phyloP scores from a whole-genome alignment of 495 filamentous ascomycete genomes.

The Amphirosellinia nigrospora region DNA sequence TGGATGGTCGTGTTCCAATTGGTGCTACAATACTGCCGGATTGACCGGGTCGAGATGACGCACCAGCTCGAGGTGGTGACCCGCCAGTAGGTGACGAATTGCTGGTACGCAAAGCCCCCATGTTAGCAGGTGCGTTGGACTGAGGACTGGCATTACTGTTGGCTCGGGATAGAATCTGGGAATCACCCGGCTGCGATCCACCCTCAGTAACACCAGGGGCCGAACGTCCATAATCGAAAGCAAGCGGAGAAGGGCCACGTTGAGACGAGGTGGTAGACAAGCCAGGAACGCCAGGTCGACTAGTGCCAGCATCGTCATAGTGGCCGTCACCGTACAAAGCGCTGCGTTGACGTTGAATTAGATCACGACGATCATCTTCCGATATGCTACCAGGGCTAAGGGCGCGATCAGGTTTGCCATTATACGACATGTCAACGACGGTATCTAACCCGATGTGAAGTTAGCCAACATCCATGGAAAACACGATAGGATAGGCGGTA shows the following conservation, averaged over 20 bases:
- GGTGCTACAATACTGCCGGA: conserved; percentile 76
- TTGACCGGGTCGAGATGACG: conserved; percentile 55
- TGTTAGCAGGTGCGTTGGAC: conserved; percentile 72
- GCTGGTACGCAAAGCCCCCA: conserved; percentile 77
- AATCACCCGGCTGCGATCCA: conserved; percentile 53
- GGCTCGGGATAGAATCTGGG: conserved; percentile 73
- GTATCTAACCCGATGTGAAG: conserved; percentile 66
- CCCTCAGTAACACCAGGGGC: conserved; percentile 47
- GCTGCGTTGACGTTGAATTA: conserved; percentile 93
- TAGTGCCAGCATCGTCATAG: conserved; percentile 67
- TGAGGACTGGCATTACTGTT: conserved; percentile 82
- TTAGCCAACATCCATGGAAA: conserved; percentile 42
- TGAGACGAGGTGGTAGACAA: conserved; percentile 56
- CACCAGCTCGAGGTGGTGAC: conserved; percentile 76
- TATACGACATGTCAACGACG: conserved; percentile 78
- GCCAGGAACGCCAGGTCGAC: conserved; percentile 58
- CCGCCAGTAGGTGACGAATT: conserved; percentile 82
- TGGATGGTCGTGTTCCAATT: conserved; percentile 86
- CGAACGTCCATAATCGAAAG: conserved; percentile 53
- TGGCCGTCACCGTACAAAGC: conserved; percentile 83
- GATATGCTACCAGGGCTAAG: conserved; percentile 88
- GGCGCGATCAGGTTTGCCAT: conserved; percentile 84
- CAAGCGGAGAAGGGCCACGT: conserved; percentile 63
- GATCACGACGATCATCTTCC: conserved; percentile 94
- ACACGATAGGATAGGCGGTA: conserved; percentile 25